phyloP scores from a whole-genome alignment of 345 rosid species.

The Toxicodendron radicans region DNA sequence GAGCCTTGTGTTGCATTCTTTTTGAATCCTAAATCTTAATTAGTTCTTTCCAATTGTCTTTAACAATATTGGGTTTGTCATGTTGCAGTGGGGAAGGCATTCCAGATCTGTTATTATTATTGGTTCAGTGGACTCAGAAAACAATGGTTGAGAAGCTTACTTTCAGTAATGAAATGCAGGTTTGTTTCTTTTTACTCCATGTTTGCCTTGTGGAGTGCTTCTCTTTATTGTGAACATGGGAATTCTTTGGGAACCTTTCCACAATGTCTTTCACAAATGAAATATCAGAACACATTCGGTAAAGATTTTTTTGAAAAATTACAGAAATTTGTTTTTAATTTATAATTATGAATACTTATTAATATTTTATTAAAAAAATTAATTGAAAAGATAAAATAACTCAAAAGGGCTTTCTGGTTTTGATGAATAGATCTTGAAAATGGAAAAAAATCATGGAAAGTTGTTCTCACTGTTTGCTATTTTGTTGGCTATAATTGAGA shows the following conservation, averaged over 20 bases:
- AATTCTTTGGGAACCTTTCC: background rate
- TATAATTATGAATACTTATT: no score
- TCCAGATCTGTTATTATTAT: constrained; percentile 77
- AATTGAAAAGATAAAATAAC: no score
- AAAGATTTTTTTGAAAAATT: no score
- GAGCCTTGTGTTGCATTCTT: background rate
- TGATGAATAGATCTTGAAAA: no score
- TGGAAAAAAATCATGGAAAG: no score
- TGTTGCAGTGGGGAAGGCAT: constrained; percentile 86
- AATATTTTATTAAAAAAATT: no score
- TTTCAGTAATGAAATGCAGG: constrained; percentile 80
- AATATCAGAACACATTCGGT: no score
- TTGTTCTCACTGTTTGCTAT: no score
- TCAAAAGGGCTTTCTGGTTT: no score
- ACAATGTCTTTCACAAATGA: no score
- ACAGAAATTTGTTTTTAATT: no score
- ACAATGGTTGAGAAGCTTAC: constrained; percentile 95
- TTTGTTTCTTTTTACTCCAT: constrained; percentile 18
- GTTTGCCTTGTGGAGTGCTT: background rate
- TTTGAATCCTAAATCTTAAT: constrained; percentile 3
- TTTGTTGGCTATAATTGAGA: no score
- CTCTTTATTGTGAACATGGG: constrained; percentile 12
- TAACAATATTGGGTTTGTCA: constrained; percentile 28
- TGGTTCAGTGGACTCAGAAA: constrained; percentile 92
- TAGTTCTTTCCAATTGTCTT: constrained; percentile 5